Conservation (phyloP, 768 basidiomycete species). For the Pulveroboletus sp. region DNA sequence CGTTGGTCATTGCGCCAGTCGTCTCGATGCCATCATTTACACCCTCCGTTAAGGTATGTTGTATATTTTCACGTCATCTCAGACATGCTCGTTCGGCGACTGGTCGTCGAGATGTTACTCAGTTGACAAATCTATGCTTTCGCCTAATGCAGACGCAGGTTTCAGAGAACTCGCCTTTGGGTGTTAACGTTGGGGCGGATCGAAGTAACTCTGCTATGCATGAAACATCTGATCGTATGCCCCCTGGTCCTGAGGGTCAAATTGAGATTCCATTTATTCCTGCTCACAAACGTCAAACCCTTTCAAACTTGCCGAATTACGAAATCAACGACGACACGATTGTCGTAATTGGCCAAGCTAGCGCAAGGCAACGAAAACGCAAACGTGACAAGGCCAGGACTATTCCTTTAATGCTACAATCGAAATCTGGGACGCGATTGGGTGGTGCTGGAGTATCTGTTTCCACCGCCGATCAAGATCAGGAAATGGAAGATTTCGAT, state of each 20-base stretch:
- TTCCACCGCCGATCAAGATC: slow-evolving; percentile 11
- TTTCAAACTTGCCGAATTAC: slow-evolving; percentile 6
- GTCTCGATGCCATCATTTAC: slow-evolving; percentile 32
- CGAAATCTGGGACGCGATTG: slow-evolving; percentile 1
- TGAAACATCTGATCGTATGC: slow-evolving; percentile 15
- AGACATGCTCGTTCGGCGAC: neutral
- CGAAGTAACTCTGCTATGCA: neutral
- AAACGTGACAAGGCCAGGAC: slow-evolving; percentile 20
- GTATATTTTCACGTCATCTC: neutral
- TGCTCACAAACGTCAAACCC: slow-evolving; percentile 45
- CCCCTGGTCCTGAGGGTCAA: slow-evolving; percentile 38
- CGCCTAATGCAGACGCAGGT: slow-evolving; percentile 7
- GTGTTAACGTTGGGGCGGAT: neutral
- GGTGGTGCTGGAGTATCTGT: slow-evolving; percentile 3
- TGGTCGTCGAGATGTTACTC: neutral
- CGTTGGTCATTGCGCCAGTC: slow-evolving; percentile 55
- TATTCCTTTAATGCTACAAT: neutral
- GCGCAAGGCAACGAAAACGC: slow-evolving; percentile 64
- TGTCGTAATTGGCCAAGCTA: slow-evolving; percentile 63
- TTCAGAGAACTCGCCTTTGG: neutral
- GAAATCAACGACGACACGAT: slow-evolving; percentile 54
- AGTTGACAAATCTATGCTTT: slow-evolving; percentile 2
- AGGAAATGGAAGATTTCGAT: slow-evolving; percentile 52
- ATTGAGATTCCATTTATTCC: slow-evolving; percentile 80
- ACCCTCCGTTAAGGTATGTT: slow-evolving; percentile 14